Evolutionary conservation across 495 filamentous ascomycete genomes (phyloP).

Genomic region (Neurospora sublineolata): DNA sequence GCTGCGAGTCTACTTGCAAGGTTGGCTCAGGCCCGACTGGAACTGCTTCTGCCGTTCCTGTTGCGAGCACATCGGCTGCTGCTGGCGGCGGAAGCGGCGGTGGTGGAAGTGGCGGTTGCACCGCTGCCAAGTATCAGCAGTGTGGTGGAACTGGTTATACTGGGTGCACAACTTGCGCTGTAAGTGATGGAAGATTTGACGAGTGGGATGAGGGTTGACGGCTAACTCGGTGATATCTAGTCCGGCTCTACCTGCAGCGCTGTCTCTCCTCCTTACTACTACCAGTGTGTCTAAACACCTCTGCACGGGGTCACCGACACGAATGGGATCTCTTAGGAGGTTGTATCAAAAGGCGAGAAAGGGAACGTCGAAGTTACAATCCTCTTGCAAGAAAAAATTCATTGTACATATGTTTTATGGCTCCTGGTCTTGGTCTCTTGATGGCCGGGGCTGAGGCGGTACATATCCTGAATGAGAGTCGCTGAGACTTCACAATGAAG

Average conservation of each 20-base stretch:
- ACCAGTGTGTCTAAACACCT: slow-evolving; percentile 23
- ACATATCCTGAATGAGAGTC: not conserved
- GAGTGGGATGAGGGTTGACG: not conserved
- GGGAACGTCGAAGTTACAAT: not conserved
- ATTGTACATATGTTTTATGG: not conserved
- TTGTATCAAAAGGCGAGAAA: not conserved
- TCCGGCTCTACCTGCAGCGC: slow-evolving; percentile 16
- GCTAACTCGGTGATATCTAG: slow-evolving; percentile 4
- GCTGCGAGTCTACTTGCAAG: slow-evolving; percentile 30
- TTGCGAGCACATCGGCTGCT: slow-evolving; percentile 7
- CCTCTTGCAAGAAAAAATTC: not conserved
- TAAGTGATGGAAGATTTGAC: slow-evolving; percentile 9
- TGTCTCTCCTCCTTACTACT: slow-evolving; percentile 24
- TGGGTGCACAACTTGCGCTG: slow-evolving; percentile 31
- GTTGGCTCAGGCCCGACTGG: slow-evolving; percentile 21
- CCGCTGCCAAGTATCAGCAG: slow-evolving; percentile 28
- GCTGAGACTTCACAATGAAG: not conserved
- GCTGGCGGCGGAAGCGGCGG: slow-evolving; percentile 11
- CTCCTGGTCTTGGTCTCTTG: not conserved
- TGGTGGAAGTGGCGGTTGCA: slow-evolving; percentile 19
- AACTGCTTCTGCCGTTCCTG: slow-evolving; percentile 5
- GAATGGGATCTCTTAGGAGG: not conserved
- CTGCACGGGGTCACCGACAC: not conserved
- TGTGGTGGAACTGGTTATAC: slow-evolving; percentile 36
- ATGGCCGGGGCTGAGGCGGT: not conserved